phyloP scores from a whole-genome alignment of 1,284 basidiomycete species.

The Tranzscheliella williamsii region DNA sequence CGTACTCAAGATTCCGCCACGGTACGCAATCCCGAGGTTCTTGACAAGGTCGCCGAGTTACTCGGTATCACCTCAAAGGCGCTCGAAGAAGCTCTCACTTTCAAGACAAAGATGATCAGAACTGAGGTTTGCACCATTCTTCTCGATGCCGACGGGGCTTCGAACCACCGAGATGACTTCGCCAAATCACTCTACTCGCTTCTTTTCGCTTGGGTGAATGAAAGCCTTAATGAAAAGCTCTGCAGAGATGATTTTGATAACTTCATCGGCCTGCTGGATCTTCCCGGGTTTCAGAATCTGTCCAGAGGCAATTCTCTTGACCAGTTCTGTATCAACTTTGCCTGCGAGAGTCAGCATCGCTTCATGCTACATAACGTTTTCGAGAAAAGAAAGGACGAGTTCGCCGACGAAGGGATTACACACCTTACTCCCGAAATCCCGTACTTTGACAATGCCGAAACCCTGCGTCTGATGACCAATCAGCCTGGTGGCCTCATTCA shows the following conservation, averaged over 20 bases:
- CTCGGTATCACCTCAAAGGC: slow-evolving; percentile 77
- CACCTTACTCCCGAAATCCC: slow-evolving; percentile 72
- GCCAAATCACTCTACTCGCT: slow-evolving; percentile 90
- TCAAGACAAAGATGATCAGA: slow-evolving; percentile 87
- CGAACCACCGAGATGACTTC: slow-evolving; percentile 88
- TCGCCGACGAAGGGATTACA: slow-evolving; percentile 80
- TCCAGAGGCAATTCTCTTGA: slow-evolving; percentile 84
- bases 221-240: slow-evolving; percentile 90
- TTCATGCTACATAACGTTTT: slow-evolving; percentile 81
- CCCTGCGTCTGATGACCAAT: slow-evolving; percentile 81
- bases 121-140: slow-evolving; percentile 95
- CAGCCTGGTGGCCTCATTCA: slow-evolving; percentile 87
- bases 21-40: slow-evolving; percentile 66
- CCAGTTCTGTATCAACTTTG: slow-evolving; percentile 94
- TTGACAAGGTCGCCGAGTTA: slow-evolving; percentile 84
- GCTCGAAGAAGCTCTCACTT: slow-evolving; percentile 82
- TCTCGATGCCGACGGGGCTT: slow-evolving; percentile 88
- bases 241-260: slow-evolving; percentile 64
- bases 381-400: slow-evolving; percentile 78
- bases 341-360: slow-evolving; percentile 84
- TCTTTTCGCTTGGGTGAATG: slow-evolving; percentile 94
- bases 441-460: slow-evolving; percentile 90
- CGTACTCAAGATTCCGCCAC: slow-evolving; percentile 54
- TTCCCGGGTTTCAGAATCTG: slow-evolving; percentile 75
- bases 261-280: slow-evolving; percentile 92